Conservation (phyloP, 441 rosid genomes). For the Codiaeum variegatum region DNA sequence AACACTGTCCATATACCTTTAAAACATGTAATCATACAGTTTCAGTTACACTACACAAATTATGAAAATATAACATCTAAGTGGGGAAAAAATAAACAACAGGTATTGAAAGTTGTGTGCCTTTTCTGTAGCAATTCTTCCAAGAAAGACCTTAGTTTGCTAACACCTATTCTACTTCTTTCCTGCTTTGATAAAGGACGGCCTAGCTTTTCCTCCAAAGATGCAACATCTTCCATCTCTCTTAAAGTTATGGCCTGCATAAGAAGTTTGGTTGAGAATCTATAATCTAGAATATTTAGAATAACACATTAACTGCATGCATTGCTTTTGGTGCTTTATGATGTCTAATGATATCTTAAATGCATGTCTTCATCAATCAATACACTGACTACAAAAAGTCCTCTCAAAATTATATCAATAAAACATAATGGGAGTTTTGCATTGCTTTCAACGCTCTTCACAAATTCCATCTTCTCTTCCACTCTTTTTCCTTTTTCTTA, state of each 20-base stretch:
- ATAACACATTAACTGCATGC: background rate
- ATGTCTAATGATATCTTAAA: background rate
- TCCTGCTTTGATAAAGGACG: conserved; percentile 74
- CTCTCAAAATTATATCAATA: background rate
- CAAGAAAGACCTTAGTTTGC: conserved; percentile 79
- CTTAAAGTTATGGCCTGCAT: conserved; percentile 64
- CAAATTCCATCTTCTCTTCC: background rate
- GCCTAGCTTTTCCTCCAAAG: conserved; percentile 81
- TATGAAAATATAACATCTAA: conserved; percentile 8
- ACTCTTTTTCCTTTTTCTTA: background rate
- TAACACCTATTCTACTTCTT: conserved; percentile 79
- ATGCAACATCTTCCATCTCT: conserved; percentile 67
- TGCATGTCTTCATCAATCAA: background rate
- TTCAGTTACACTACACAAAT: conserved; percentile 14
- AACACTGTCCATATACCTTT: conserved; percentile 87
- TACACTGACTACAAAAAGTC: background rate
- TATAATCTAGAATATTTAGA: background rate
- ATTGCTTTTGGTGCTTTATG: background rate
- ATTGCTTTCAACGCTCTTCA: background rate
- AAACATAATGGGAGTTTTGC: background rate
- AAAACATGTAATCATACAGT: conserved; percentile 22
- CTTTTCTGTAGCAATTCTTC: conserved; percentile 88
- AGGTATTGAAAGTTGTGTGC: conserved; percentile 25
- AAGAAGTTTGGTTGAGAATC: conserved; percentile 11
- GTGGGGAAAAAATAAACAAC: conserved; percentile 1